These are phyloP conservation scores for Hymenoscyphus salicellus DNA, from an alignment of 2,329 filamentous ascomycete species.

Conservation along the genomic window DNA sequence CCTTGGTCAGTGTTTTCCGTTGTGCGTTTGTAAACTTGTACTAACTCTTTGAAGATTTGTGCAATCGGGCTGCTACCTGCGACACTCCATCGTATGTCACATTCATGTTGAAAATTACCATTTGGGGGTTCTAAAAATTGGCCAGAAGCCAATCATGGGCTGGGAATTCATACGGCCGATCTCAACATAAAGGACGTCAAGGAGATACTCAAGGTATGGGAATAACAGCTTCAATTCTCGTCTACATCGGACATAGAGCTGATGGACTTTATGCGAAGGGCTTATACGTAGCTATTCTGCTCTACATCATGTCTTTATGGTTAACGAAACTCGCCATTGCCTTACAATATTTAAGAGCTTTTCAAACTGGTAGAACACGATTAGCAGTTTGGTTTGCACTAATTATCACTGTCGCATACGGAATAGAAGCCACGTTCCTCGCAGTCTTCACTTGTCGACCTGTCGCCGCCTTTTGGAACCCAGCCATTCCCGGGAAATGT, in stretches of 20 bases:
- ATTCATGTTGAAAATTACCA: too few relatives aligned
- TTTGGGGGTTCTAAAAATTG: background rate
- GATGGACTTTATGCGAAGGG: background rate
- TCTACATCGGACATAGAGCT: background rate
- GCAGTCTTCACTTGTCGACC: constrained; percentile 23
- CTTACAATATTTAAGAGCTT: constrained; percentile 41
- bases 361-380: constrained; percentile 32
- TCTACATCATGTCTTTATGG: constrained; percentile 38
- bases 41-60: background rate
- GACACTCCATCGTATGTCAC: background rate
- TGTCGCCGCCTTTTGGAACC: constrained; percentile 20
- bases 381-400: constrained; percentile 18
- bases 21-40: background rate
- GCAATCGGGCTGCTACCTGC: background rate
- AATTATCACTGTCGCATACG: constrained; percentile 14
- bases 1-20: background rate
- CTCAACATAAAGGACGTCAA: background rate
- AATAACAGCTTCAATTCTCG: background rate
- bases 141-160: background rate
- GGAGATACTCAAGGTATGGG: background rate
- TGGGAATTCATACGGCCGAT: background rate
- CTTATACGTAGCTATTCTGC: constrained; percentile 29
- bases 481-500: constrained; percentile 4
- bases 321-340: constrained; percentile 41
- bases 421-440: constrained; percentile 13